These are phyloP conservation scores for Alternaria tenuissima DNA, from an alignment of 2,329 filamentous ascomycete species.

Conservation along the genomic window DNA sequence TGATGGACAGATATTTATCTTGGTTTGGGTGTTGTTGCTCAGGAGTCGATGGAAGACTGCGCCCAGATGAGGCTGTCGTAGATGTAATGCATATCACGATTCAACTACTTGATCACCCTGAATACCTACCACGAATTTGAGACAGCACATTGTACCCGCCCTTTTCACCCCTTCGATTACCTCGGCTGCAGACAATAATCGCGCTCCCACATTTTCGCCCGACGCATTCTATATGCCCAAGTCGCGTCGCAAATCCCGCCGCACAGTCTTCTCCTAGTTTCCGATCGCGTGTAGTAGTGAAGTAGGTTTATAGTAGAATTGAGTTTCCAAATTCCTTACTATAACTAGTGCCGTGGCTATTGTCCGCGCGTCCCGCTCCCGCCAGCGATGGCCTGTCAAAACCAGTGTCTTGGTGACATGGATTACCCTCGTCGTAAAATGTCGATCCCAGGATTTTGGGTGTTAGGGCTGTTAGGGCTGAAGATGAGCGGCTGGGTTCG, in stretches of 20 bases:
- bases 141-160: neutral
- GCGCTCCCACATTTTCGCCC: neutral
- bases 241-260: neutral
- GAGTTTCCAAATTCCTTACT: neutral
- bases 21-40: neutral
- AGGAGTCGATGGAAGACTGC: neutral
- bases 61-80: neutral
- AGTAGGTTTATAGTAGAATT: neutral
- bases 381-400: conserved; percentile 3
- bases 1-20: neutral
- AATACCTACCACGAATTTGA: neutral
- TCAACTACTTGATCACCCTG: neutral
- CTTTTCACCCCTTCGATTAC: neutral
- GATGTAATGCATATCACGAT: neutral
- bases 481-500: conserved; percentile 1
- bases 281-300: neutral
- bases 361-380: conserved; percentile 6
- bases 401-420: neutral
- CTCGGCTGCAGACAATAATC: neutral
- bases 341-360: neutral
- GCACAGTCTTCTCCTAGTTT: neutral
- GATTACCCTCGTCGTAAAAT: neutral
- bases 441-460: neutral
- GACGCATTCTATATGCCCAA: neutral
- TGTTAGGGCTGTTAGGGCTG: neutral